These are phyloP conservation scores for Chrysophaeum taylorii DNA, from an alignment of 352 stramenopile species.

Conservation along the genomic window DNA sequence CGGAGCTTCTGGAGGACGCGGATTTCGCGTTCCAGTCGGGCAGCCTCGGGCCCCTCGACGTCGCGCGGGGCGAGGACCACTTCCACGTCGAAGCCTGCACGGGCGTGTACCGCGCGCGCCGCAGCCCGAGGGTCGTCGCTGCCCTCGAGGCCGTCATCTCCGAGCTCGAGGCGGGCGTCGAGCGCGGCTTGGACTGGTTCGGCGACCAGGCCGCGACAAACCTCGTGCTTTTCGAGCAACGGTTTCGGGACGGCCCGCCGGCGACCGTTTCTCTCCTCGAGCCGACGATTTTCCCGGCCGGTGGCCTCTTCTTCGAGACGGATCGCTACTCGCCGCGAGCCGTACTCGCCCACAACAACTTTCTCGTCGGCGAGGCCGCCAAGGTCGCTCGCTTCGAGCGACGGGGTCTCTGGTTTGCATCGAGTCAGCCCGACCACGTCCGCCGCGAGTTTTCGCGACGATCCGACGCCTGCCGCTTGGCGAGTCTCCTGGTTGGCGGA, in stretches of 20 bases:
- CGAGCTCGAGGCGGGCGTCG: not conserved
- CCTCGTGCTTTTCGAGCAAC: not conserved
- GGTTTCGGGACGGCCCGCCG: not conserved
- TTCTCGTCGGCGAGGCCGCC: not conserved
- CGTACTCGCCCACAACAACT: slow-evolving; percentile 10
- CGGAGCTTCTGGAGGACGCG: no score
- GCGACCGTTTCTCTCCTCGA: not conserved
- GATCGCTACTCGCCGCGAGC: not conserved
- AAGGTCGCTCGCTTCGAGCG: not conserved
- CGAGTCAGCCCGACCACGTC: no score
- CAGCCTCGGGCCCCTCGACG: not conserved
- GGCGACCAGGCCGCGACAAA: slow-evolving; percentile 7
- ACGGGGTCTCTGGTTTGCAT: not conserved
- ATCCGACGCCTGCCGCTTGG: no score
- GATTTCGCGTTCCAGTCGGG: not conserved
- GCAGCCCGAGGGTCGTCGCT: not conserved
- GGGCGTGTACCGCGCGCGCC: not conserved
- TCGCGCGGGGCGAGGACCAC: not conserved
- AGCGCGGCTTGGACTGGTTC: not conserved
- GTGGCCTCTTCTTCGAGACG: slow-evolving; percentile 10
- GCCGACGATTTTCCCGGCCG: not conserved
- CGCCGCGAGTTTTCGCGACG: no score
- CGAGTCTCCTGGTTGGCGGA: no score
- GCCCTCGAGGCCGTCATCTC: not conserved
- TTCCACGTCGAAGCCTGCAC: slow-evolving; percentile 9